Evolutionary conservation across 176 grass and related monocot species (phyloP).

Genomic region (Hsuehochloa calcarea): DNA sequence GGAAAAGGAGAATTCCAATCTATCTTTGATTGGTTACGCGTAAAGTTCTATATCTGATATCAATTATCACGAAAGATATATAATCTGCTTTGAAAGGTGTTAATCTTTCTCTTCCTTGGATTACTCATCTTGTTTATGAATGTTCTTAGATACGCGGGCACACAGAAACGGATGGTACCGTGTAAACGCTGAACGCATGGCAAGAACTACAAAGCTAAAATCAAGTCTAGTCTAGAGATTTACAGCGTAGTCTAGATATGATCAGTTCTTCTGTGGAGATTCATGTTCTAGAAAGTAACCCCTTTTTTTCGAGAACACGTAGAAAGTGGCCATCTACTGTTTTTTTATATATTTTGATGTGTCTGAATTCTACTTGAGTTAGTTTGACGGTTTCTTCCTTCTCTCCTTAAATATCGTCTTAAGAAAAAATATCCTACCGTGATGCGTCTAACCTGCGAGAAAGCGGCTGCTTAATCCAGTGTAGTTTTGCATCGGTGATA

Average conservation of each 20-base stretch:
- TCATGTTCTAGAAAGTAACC: conserved; percentile 8
- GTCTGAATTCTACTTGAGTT: not conserved
- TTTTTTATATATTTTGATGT: not conserved
- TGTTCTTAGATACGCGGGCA: not conserved
- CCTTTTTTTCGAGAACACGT: not conserved
- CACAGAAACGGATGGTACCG: not conserved
- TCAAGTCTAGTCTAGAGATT: not conserved
- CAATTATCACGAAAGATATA: not conserved
- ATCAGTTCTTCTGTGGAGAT: not conserved
- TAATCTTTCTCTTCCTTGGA: not conserved
- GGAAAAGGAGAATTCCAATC: not conserved
- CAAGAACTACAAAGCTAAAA: not conserved
- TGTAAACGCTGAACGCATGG: not conserved
- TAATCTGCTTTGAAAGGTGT: not conserved
- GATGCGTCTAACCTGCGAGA: not conserved
- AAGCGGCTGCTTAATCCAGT: not conserved
- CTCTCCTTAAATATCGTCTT: not conserved
- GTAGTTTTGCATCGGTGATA: not conserved
- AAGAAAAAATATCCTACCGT: not conserved
- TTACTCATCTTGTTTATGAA: not conserved
- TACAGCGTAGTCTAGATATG: not conserved
- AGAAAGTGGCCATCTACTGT: not conserved
- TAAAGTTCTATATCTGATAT: not conserved
- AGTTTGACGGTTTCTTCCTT: not conserved
- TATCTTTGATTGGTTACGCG: not conserved